Percentiles rank a stretch among this genome's conserved stretches.
Conservation (phyloP, 2,329 filamentous ascomycete species). For the Metarhizium humberi region DNA sequence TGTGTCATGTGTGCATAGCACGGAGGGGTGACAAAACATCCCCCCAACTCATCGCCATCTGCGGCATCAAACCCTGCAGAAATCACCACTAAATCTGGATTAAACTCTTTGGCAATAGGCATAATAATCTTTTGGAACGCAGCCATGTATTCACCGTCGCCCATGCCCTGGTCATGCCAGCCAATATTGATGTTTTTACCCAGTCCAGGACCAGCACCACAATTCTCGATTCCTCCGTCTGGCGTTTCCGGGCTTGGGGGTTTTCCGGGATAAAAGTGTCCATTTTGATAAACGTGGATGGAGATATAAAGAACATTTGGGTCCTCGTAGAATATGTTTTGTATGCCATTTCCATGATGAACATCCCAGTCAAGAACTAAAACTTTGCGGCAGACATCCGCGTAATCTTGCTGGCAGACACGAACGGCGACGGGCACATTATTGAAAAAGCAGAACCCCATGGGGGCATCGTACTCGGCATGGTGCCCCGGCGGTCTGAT, state of each 20-base stretch:
- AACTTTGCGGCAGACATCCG: slow-evolving; percentile 74
- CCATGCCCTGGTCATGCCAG: slow-evolving; percentile 70
- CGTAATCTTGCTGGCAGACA: slow-evolving; percentile 75
- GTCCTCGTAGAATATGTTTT: slow-evolving; percentile 92
- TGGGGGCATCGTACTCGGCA: slow-evolving; percentile 74
- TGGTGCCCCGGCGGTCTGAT: slow-evolving; percentile 94
- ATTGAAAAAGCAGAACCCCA: slow-evolving; percentile 97
- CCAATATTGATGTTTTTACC: slow-evolving; percentile 60
- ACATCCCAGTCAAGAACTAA: slow-evolving; percentile 90
- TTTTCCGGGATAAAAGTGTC: slow-evolving; percentile 72
- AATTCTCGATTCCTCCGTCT: slow-evolving; percentile 52
- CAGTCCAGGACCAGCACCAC: slow-evolving; percentile 43
- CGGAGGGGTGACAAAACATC: slow-evolving; percentile 80
- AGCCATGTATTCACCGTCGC: slow-evolving; percentile 92
- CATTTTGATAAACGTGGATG: slow-evolving; percentile 77
- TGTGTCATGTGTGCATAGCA: slow-evolving; percentile 99
- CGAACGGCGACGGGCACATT: slow-evolving; percentile 91
- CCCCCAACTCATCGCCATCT: slow-evolving; percentile 83
- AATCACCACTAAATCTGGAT: slow-evolving; percentile 90
- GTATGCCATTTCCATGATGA: slow-evolving; percentile 80
- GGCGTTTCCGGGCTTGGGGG: slow-evolving; percentile 47
- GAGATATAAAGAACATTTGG: slow-evolving; percentile 95
- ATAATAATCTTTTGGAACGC: slow-evolving; percentile 95
- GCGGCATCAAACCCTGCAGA: slow-evolving; percentile 95
- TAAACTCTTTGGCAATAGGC: slow-evolving; percentile 89